phyloP scores from a whole-genome alignment of 768 basidiomycete species.

The Boletus subcaerulescens region DNA sequence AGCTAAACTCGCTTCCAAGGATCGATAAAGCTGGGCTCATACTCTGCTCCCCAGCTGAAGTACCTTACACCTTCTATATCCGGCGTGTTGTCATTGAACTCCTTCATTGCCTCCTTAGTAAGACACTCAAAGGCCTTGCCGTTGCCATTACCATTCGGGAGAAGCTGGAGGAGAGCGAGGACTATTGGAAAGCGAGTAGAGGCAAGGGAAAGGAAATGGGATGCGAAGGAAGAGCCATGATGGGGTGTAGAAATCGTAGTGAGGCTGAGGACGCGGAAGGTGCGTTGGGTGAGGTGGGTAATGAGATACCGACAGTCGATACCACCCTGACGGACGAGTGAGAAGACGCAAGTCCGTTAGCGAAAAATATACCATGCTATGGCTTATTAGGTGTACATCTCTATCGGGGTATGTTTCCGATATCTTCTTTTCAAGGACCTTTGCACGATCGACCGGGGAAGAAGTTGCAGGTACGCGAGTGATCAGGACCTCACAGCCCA shows the following conservation, averaged over 20 bases:
- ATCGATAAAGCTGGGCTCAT: slow-evolving; percentile 87
- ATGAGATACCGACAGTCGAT: slow-evolving; percentile 89
- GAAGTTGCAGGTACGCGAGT: slow-evolving; percentile 93
- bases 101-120: slow-evolving; percentile 78
- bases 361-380: slow-evolving; percentile 59
- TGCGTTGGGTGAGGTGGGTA: slow-evolving; percentile 72
- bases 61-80: slow-evolving; percentile 80
- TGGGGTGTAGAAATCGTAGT: slow-evolving; percentile 97
- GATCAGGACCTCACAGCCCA: slow-evolving; percentile 86
- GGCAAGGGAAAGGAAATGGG: slow-evolving; percentile 82
- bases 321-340: slow-evolving; percentile 58
- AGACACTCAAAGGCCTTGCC: slow-evolving; percentile 91
- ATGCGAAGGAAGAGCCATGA: slow-evolving; percentile 89
- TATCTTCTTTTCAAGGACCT: slow-evolving; percentile 82
- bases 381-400: slow-evolving; percentile 84
- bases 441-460: slow-evolving; percentile 83
- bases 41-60: slow-evolving; percentile 93
- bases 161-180: slow-evolving; percentile 72
- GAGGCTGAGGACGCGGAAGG: slow-evolving; percentile 79
- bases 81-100: slow-evolving; percentile 85
- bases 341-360: neutral
- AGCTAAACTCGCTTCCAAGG: slow-evolving; percentile 63
- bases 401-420: slow-evolving; percentile 77
- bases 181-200: slow-evolving; percentile 65
- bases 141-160: slow-evolving; percentile 91